phyloP scores from a whole-genome alignment of 768 basidiomycete genomes.

The Termitomyces sp. region DNA sequence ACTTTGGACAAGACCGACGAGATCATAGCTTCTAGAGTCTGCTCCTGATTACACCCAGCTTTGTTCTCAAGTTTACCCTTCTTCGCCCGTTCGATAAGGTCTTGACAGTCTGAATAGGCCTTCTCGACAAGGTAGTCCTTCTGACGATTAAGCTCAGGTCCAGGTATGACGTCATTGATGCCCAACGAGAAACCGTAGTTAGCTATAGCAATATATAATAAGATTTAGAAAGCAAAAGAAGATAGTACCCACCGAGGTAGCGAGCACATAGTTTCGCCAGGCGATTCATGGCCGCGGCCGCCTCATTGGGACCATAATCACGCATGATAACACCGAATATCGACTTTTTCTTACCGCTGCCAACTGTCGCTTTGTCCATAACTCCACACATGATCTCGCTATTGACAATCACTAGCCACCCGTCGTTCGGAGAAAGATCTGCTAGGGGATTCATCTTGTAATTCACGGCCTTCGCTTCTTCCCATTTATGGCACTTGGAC shows the following conservation, averaged over 20 bases:
- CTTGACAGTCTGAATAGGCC: conserved; percentile 84
- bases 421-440: conserved; percentile 95
- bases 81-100: conserved; percentile 85
- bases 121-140: conserved; percentile 85
- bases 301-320: conserved; percentile 94
- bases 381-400: conserved; percentile 99
- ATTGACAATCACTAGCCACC: conserved; percentile 95
- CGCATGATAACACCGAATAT: conserved; percentile 97
- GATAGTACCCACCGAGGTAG: conserved; percentile 63
- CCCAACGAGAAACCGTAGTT: conserved; percentile 98
- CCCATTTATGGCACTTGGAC: conserved; percentile 88
- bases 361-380: conserved; percentile 97
- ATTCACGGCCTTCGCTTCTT: conserved; percentile 59
- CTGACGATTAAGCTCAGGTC: conserved; percentile 67
- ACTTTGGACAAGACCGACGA: conserved; percentile 92
- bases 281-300: conserved; percentile 92
- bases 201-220: conserved; percentile 46
- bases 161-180: conserved; percentile 98
- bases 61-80: conserved; percentile 92
- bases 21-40: conserved; percentile 95
- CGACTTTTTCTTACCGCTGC: conserved; percentile 98
- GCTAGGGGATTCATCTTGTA: conserved; percentile 66
- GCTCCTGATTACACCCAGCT: conserved; percentile 95
- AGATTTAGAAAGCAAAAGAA: background rate
- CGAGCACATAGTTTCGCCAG: conserved; percentile 94